phyloP scores from a whole-genome alignment of 78 protist species.

The Acrasis kona region DNA sequence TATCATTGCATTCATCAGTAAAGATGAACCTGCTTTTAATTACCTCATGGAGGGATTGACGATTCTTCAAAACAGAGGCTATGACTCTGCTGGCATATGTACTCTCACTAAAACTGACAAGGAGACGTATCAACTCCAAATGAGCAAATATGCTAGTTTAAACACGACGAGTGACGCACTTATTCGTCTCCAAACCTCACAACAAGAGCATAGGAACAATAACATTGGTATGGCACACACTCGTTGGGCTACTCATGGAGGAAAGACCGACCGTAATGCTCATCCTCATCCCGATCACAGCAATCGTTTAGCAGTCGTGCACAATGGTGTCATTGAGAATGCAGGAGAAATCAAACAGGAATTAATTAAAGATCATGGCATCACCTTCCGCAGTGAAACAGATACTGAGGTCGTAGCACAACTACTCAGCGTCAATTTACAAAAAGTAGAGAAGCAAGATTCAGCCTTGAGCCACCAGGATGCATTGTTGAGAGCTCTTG shows the following conservation, averaged over 20 bases:
- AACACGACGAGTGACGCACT: background rate
- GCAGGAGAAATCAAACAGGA: conserved; percentile 9
- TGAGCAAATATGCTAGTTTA: conserved; percentile 12
- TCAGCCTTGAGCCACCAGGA: background rate
- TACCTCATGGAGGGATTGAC: conserved; percentile 47
- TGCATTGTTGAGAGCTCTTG: too few relatives aligned
- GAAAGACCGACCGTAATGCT: conserved; percentile 28
- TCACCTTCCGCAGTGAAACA: conserved; percentile 59
- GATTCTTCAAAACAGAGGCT: conserved; percentile 84
- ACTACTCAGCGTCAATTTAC: background rate
- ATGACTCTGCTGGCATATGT: conserved; percentile 80
- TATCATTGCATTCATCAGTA: conserved; percentile 48
- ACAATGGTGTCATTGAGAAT: conserved; percentile 87
- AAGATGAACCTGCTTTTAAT: background rate
- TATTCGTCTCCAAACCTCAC: background rate
- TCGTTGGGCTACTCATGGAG: conserved; percentile 91
- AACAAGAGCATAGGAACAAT: background rate
- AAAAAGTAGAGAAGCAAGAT: background rate
- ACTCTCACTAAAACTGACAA: background rate
- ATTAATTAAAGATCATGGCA: conserved; percentile 35
- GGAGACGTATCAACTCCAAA: background rate
- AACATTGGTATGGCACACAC: conserved; percentile 85
- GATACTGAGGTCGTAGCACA: conserved; percentile 92
- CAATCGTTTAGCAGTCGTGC: conserved; percentile 43
- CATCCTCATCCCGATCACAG: conserved; percentile 55